These are phyloP conservation scores for Phyllostachys edulis DNA, from an alignment of 176 grass and related monocot genomes.

Conservation along the genomic window DNA sequence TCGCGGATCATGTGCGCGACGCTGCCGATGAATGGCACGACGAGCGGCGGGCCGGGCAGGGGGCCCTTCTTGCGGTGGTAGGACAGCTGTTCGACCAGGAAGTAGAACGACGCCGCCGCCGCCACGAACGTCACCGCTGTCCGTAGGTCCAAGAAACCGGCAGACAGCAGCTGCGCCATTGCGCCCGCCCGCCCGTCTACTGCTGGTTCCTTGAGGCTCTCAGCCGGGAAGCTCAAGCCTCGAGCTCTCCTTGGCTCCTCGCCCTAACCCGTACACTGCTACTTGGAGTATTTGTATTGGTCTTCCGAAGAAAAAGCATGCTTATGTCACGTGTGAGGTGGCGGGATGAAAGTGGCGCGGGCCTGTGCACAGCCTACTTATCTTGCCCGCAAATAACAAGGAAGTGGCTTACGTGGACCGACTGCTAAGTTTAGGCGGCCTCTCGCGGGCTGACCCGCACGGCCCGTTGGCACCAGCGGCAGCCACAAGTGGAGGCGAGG, in stretches of 20 bases:
- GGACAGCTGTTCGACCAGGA: constrained; percentile 59
- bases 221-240: no score
- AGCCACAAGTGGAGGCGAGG: no score
- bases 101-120: constrained; percentile 18
- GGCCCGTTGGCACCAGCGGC: no score
- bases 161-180: background rate
- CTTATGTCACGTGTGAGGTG: constrained; percentile 19
- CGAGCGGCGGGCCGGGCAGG: constrained; percentile 49
- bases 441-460: no score
- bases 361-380: no score
- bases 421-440: no score
- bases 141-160: background rate
- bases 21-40: constrained; percentile 65
- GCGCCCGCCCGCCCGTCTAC: background rate
- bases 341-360: no score
- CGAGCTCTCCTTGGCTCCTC: no score
- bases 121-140: constrained; percentile 38
- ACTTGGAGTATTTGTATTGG: background rate
- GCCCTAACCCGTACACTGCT: background rate
- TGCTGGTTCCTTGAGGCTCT: background rate
- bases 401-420: no score
- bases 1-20: constrained; percentile 49
- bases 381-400: no score
- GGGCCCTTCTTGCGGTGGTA: constrained; percentile 69
- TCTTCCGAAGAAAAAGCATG: background rate